A percentile compares a stretch with the other conserved stretches of the same genome.
Evolutionary conservation across 108 stramenopile genomes (phyloP).

Genomic region (Stephanodiscus minutulus): DNA sequence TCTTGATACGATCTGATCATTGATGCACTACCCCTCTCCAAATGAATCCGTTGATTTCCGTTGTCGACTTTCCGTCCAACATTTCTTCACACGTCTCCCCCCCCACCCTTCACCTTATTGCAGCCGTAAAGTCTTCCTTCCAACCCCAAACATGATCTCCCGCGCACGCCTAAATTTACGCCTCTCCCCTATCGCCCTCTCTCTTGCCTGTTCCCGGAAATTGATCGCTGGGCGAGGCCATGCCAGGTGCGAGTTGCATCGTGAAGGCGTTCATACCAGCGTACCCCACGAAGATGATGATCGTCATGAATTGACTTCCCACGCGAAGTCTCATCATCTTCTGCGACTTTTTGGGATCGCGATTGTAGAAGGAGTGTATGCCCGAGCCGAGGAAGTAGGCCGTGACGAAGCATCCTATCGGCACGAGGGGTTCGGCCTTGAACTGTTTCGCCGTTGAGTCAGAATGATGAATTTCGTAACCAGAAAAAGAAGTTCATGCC

Average conservation of each 20-base stretch:
- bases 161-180: not conserved
- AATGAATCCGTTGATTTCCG: not conserved
- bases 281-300: constrained; percentile 81
- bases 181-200: constrained; percentile 14
- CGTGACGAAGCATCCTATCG: constrained; percentile 82
- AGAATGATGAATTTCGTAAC: not conserved
- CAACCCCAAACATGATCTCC: not conserved
- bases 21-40: not conserved
- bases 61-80: not conserved
- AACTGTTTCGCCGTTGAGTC: constrained; percentile 49
- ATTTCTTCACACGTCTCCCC: not conserved
- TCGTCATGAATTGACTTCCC: constrained; percentile 80
- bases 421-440: constrained; percentile 78
- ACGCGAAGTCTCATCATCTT: constrained; percentile 86
- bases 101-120: not conserved
- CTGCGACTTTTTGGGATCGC: constrained; percentile 72
- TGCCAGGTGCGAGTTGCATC: constrained; percentile 69
- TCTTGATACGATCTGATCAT: not conserved
- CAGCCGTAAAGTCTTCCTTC: not conserved
- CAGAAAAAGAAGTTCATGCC: too few species aligned
- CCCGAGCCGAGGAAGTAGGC: constrained; percentile 83
- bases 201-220: constrained; percentile 13
- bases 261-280: constrained; percentile 70
- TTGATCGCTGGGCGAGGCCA: constrained; percentile 45
- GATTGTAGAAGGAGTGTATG: constrained; percentile 77